These are phyloP conservation scores for Ophioceras dolichostomum DNA, from an alignment of 2,329 filamentous ascomycete species.

Conservation along the genomic window DNA sequence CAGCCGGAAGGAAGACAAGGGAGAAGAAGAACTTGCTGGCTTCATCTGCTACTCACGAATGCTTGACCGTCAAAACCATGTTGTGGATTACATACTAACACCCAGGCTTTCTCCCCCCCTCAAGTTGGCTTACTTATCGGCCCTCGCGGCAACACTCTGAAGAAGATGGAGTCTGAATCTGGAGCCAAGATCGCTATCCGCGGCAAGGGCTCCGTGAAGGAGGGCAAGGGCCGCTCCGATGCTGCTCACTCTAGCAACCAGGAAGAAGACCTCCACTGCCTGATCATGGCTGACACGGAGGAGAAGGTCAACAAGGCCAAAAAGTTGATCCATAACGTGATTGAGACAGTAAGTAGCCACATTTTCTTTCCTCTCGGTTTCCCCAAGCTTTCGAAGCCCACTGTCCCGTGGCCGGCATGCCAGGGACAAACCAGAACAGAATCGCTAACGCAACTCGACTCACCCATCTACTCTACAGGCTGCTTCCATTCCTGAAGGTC, in stretches of 20 bases:
- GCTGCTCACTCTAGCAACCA: conserved; percentile 99
- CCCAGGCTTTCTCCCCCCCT: conserved; percentile 64
- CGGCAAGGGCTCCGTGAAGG: conserved; percentile 98
- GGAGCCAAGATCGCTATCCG: conserved; percentile 98
- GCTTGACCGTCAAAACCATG: conserved; percentile 15
- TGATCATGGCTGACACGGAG: conserved; percentile 99
- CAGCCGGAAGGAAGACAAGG: too few species aligned
- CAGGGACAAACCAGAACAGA: too few species aligned
- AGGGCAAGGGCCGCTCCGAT: conserved; percentile 98
- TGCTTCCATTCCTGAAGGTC: conserved; percentile 94
- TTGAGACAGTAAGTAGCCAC: conserved; percentile 88
- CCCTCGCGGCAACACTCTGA: conserved; percentile 98
- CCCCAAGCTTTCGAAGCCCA: neutral
- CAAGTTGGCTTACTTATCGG: conserved; percentile 99
- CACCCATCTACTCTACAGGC: conserved; percentile 47
- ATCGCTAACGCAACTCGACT: too few species aligned
- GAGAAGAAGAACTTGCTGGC: too few species aligned
- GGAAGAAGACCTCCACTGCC: conserved; percentile 96
- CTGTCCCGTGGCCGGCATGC: too few species aligned
- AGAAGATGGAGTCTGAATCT: conserved; percentile 98
- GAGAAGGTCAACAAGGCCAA: conserved; percentile 99
- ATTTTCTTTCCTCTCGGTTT: neutral
- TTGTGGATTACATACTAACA: conserved; percentile 61
- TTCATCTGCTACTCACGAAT: conserved; percentile 17
- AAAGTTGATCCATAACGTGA: conserved; percentile 95